A percentile compares a stretch with the other conserved stretches of the same genome.
Conservation (phyloP, 1,139 yeast genomes). For the Suhomyces kunorum region DNA sequence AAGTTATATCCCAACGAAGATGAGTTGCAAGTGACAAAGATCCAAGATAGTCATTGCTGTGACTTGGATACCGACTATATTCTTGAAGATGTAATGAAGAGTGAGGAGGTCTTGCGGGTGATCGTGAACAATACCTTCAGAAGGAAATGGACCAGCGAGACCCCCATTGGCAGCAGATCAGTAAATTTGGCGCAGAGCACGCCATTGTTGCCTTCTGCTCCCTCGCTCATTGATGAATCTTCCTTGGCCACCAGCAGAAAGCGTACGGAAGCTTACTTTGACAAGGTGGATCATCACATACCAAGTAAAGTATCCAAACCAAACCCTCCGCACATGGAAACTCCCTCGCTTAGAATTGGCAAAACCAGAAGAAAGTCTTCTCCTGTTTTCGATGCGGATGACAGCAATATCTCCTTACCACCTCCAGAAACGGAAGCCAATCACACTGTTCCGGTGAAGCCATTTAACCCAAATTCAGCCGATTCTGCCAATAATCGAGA, state of each 20-base stretch:
- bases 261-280: constrained; percentile 30
- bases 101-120: constrained; percentile 57
- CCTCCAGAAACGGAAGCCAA: constrained; percentile 34
- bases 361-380: constrained; percentile 11
- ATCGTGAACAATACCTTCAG: constrained; percentile 38
- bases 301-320: constrained; percentile 24
- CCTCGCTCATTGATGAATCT: constrained; percentile 16
- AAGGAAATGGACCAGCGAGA: constrained; percentile 3
- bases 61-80: constrained; percentile 77
- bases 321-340: constrained; percentile 4
- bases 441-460: constrained; percentile 28
- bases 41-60: constrained; percentile 66
- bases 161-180: constrained; percentile 10
- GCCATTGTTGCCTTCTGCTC: constrained; percentile 16
- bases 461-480: constrained; percentile 12
- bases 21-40: constrained; percentile 50
- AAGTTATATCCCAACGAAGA: constrained; percentile 66
- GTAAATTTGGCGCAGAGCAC: constrained; percentile 15
- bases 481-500: constrained; percentile 14
- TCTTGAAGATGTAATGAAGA: constrained; percentile 61
- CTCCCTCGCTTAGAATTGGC: constrained; percentile 12
- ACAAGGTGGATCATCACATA: constrained; percentile 27
- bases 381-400: constrained; percentile 17
- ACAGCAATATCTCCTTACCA: constrained; percentile 32
- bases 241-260: constrained; percentile 21